Evolutionary conservation across 2,329 filamentous ascomycete species (phyloP).

Genomic region (Calonectria naviculata): DNA sequence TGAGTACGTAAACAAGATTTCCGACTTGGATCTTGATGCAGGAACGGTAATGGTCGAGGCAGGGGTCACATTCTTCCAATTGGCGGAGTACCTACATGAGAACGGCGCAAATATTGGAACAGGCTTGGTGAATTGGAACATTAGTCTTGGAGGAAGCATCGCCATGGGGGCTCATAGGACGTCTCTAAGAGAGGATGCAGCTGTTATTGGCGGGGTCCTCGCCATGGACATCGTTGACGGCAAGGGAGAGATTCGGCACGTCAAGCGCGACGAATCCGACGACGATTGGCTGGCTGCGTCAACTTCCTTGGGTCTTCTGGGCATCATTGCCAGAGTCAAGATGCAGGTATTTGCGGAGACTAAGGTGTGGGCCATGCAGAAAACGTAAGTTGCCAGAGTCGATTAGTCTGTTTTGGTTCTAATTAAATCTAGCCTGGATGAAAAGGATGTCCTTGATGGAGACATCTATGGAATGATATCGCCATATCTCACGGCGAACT

Average conservation of each 20-base stretch:
- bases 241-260: conserved; percentile 52
- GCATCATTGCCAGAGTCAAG: conserved; percentile 59
- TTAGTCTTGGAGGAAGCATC: conserved; percentile 60
- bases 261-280: conserved; percentile 53
- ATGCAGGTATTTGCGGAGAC: conserved; percentile 62
- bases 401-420: background rate
- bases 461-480: conserved; percentile 62
- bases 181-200: conserved; percentile 59
- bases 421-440: conserved; percentile 48
- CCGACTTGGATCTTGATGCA: conserved; percentile 53
- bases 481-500: conserved; percentile 62
- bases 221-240: conserved; percentile 63
- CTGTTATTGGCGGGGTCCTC: conserved; percentile 60
- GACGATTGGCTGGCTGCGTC: conserved; percentile 64
- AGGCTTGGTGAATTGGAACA: conserved; percentile 65
- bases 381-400: conserved; percentile 50
- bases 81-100: conserved; percentile 61
- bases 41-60: conserved; percentile 61
- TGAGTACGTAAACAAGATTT: conserved; percentile 56
- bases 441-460: conserved; percentile 59
- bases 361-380: conserved; percentile 62
- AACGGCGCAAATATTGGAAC: conserved; percentile 59
- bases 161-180: conserved; percentile 65
- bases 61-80: conserved; percentile 63
- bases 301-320: conserved; percentile 60